phyloP scores from a whole-genome alignment of 2,329 filamentous ascomycete genomes.

The Neospermospora avenae region DNA sequence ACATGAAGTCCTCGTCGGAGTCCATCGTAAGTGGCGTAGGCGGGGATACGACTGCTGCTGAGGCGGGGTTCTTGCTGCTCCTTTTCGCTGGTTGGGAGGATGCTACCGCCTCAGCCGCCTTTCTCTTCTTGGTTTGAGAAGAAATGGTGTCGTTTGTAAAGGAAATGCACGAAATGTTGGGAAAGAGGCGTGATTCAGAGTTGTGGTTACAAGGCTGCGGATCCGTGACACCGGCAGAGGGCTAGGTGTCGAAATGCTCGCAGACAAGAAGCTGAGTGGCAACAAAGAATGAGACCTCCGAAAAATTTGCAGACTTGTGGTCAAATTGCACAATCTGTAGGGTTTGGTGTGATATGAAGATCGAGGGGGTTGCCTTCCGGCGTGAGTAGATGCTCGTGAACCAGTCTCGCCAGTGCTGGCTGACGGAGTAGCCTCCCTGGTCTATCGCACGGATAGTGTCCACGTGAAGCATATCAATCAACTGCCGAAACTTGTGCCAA shows the following conservation, averaged over 20 bases:
- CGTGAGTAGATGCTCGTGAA: neutral
- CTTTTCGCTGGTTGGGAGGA: constrained; percentile 33
- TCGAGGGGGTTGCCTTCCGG: neutral
- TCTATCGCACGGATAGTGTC: neutral
- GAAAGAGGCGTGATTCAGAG: constrained; percentile 20
- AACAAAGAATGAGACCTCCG: too few relatives aligned
- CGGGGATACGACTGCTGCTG: constrained; percentile 43
- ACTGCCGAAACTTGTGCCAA: neutral
- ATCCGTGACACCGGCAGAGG: constrained; percentile 6
- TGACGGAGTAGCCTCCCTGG: neutral
- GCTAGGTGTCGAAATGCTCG: constrained; percentile 8
- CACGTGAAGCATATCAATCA: neutral
- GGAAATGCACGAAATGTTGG: constrained; percentile 23
- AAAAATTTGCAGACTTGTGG: neutral
- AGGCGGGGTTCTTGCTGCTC: constrained; percentile 36
- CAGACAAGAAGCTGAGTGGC: neutral
- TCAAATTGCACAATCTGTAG: neutral
- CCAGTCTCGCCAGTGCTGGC: neutral
- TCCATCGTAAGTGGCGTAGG: constrained; percentile 73
- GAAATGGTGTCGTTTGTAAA: constrained; percentile 45
- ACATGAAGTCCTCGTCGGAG: constrained; percentile 93
- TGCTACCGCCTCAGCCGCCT: constrained; percentile 45
- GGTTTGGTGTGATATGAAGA: neutral
- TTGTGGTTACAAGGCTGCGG: constrained; percentile 31
- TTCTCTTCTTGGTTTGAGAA: constrained; percentile 50